Conservation (phyloP, 495 filamentous ascomycete genomes). For the Hypoxylon crocopeplum region DNA sequence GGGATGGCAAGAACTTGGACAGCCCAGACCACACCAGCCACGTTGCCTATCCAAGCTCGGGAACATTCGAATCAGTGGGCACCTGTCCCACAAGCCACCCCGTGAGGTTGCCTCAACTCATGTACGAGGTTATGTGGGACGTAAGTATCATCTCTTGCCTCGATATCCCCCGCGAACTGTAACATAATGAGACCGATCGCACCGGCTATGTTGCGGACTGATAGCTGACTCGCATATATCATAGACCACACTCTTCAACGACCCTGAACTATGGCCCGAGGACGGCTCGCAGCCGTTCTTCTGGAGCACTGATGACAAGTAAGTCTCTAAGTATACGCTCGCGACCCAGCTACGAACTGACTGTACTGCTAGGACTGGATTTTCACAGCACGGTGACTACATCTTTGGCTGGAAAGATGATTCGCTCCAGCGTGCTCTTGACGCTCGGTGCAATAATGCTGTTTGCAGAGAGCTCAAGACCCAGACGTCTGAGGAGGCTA, state of each 20-base stretch:
- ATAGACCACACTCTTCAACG: slow-evolving; percentile 48
- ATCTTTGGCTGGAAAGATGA: slow-evolving; percentile 44
- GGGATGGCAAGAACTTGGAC: slow-evolving; percentile 72
- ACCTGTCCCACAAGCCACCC: slow-evolving; percentile 46
- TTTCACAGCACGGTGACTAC: slow-evolving; percentile 48
- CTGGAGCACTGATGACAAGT: slow-evolving; percentile 51
- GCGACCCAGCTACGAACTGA: neutral
- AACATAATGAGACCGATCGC: no score
- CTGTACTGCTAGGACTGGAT: slow-evolving; percentile 28
- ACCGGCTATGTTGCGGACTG: neutral
- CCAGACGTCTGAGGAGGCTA: slow-evolving; percentile 42
- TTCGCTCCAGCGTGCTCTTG: slow-evolving; percentile 44
- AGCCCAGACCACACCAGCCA: slow-evolving; percentile 67
- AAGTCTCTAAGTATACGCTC: slow-evolving; percentile 2
- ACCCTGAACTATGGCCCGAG: slow-evolving; percentile 47
- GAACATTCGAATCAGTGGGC: slow-evolving; percentile 27
- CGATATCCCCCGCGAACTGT: neutral
- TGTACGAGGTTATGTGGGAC: slow-evolving; percentile 54
- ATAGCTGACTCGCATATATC: neutral
- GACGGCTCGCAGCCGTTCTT: slow-evolving; percentile 53
- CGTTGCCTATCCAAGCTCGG: slow-evolving; percentile 52
- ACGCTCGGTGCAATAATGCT: slow-evolving; percentile 44
- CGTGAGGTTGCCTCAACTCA: slow-evolving; percentile 46
- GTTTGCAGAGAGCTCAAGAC: slow-evolving; percentile 43
- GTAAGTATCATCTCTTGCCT: slow-evolving; percentile 28